Evolutionary conservation across 116 monocot species (phyloP), one percentile per base, ranked within the genome.

Genomic region (Thalassia testudinum): DNA sequence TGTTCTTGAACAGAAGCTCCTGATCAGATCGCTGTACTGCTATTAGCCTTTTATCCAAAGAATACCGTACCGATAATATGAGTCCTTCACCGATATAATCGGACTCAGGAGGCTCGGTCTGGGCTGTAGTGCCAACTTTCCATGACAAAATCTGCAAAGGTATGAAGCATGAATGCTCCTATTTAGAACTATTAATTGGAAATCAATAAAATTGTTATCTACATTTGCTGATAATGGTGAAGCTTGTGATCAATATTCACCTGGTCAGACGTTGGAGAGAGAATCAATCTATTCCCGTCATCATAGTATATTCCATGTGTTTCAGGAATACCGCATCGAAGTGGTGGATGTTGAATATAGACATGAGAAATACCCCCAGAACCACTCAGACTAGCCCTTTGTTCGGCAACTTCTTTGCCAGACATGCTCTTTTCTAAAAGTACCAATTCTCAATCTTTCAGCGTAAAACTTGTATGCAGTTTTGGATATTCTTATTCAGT

Each of bases 181-280:
- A 5, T 45, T 45, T n/a, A 45, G 4, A 15, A 7, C 45, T 13
- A 45, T 20, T n/a, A 45, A 45, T 5, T 2, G 15, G 19, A 34
- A 3, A 34, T 34, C 10, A 34, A 34, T 34, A 55, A 21, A 5
- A 55, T 8, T n/a, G 0, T 55, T 14, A 3, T 24, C 17, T 0
- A 57, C 1, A 18, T n/a, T n/a, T n/a, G n/a, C n/a, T n/a, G 20
- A 48, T 19, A 1, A 26, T 19, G 10, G n/a, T n/a, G 10, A 34
- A 34, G 10, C 30, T 34, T 34, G 6, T 34, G 3, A 34, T 34
- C 30, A 5, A 3, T 5, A 10, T 34, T 40, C 50, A 95, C 88
- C 88, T 72, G 95, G 77, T 79, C 97, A 72, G 82, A 73, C 61
- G 89, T 79, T 68, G 97, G 85, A 34, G 85, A 79, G 68, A 97